Base-by-base conservation (phyloP, 768 basidiomycete genomes). In the Suillus plorans region DNA sequence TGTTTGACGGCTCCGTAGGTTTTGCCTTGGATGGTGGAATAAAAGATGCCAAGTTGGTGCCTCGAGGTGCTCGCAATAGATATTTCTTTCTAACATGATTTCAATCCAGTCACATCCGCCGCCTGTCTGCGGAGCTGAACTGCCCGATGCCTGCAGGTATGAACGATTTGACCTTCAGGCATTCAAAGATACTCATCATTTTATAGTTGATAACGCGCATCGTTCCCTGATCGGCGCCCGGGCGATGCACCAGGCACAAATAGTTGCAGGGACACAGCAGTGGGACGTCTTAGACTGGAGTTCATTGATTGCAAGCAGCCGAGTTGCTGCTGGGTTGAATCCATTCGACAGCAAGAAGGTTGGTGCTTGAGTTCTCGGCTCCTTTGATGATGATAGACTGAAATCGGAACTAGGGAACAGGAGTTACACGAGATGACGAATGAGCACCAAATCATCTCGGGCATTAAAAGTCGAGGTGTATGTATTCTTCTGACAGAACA, bases 11-110 rank as follows among this genome's bases (percentile, higher is more conserved):
- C 34, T 79, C 82, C 12, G 79, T 77, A 16, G 95, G 94, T 14
- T 95, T 97, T 73, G 80, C 88, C 18, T 85, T 95, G 57, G 88
- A 92, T 55, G 91, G 91, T 25, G 95, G 94, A 18, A 87, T 97
- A 70, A 94, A 94, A 71, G 94, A 95, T 71, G 89, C 92, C 0
- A 77, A 84, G 83, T 88, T 50, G 20, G 84, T 79, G 36, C 13
- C n/a, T 18, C 8, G 58, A 16, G 8, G 10, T 60, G 9, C n/a
- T 44, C 25, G 36, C 36, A 12, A 12, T 28, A 14, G 5, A 64
- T 41, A 37, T 9, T 62, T 13, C 13, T 60, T 61, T 41, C 42
- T 66, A 41, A 67, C 44, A 53, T 63, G 31, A 74, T 31, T 34
- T 62, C 13, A 36, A 63, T 34, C 34, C 64, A 86, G 86, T 34